Percentiles rank a stretch among this genome's conserved stretches.
These are phyloP conservation scores for Candida xyloterini DNA, from an alignment of 805 yeast species.

Conservation along the genomic window DNA sequence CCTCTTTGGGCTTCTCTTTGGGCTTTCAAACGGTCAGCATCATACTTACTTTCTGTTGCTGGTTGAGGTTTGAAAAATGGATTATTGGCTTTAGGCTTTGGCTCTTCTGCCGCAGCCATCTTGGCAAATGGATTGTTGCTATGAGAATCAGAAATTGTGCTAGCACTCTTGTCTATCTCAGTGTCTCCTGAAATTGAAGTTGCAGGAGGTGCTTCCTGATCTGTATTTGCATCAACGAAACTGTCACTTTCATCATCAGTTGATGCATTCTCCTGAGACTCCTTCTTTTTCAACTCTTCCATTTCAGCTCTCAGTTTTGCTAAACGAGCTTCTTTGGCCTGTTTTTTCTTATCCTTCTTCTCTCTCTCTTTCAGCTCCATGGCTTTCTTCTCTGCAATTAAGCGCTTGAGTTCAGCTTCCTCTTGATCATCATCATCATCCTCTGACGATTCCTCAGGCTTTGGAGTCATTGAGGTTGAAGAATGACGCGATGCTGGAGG, in stretches of 20 bases:
- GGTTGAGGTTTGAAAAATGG: conserved; percentile 58
- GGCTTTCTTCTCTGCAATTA: conserved; percentile 47
- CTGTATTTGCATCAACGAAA: conserved; percentile 12
- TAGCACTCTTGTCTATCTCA: conserved; percentile 11
- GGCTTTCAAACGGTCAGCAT: conserved; percentile 58
- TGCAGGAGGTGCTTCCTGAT: conserved; percentile 3
- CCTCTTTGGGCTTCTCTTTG: conserved; percentile 75
- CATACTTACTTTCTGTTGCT: conserved; percentile 37
- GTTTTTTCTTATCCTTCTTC: conserved; percentile 46
- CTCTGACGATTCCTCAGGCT: conserved; percentile 8
- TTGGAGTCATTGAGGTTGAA: conserved; percentile 2
- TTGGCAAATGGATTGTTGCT: conserved; percentile 52
- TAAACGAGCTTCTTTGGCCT: conserved; percentile 57
- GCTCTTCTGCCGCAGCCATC: conserved; percentile 13
- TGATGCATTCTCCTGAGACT: conserved; percentile 33
- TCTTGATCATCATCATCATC: conserved; percentile 38
- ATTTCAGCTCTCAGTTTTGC: conserved; percentile 58
- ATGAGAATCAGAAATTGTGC: conserved; percentile 5
- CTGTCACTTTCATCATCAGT: conserved; percentile 23
- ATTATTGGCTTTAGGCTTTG: conserved; percentile 33
- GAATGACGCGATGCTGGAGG: conserved; percentile 23
- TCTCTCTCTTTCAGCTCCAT: conserved; percentile 39
- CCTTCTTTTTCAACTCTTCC: conserved; percentile 47
- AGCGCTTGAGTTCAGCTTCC: conserved; percentile 42
- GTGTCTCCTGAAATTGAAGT: conserved; percentile 14